Conservation (phyloP, 495 filamentous ascomycete genomes). For the Penicillium robsamsonii region DNA sequence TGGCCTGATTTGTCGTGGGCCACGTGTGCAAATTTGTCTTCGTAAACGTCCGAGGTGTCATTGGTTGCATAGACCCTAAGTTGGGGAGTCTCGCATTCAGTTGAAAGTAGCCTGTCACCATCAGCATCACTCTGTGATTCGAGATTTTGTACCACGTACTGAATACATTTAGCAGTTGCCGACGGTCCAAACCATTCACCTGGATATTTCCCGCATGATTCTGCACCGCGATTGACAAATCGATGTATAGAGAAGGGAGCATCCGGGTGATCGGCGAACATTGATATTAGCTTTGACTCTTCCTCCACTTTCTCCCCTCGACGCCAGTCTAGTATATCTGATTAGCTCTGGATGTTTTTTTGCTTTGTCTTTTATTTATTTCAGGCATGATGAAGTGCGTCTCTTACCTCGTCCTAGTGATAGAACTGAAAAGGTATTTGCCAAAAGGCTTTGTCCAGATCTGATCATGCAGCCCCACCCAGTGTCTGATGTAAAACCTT, state of each 20-base stretch:
- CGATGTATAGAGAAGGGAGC: constrained; percentile 94
- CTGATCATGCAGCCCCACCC: constrained; percentile 99
- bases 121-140: constrained; percentile 22
- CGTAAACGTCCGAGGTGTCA: constrained; percentile 87
- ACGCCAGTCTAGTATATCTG: constrained; percentile 67
- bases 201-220: constrained; percentile 87
- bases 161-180: constrained; percentile 91
- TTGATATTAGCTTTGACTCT: constrained; percentile 69
- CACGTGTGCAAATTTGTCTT: constrained; percentile 76
- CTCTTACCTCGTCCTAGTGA: constrained; percentile 70
- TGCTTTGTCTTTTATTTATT: not conserved
- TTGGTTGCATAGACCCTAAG: constrained; percentile 85
- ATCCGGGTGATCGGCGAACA: constrained; percentile 84
- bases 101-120: constrained; percentile 63
- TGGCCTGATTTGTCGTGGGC: constrained; percentile 60
- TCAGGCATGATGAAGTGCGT: not conserved
- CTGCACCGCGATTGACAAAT: constrained; percentile 86
- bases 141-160: constrained; percentile 55
- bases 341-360: constrained; percentile 22
- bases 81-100: constrained; percentile 51
- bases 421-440: constrained; percentile 73
- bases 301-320: constrained; percentile 54
- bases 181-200: constrained; percentile 99
- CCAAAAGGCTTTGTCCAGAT: constrained; percentile 89
- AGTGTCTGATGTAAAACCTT: constrained; percentile 87